phyloP scores from a whole-genome alignment of 73 alveolate species.

The Uronychia setigera region DNA sequence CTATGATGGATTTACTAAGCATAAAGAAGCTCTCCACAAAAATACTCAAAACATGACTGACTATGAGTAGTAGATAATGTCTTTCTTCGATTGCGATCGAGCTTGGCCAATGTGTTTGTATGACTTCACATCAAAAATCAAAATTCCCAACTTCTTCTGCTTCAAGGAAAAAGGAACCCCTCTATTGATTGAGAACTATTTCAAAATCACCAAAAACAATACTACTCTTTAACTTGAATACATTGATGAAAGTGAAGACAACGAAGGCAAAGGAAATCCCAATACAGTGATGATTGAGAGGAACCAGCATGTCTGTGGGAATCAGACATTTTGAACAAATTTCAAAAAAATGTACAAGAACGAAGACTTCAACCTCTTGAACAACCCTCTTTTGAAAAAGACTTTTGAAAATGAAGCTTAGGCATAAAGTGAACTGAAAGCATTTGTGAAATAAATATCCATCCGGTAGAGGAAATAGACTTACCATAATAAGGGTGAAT shows the following conservation, averaged over 20 bases:
- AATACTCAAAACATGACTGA: background rate
- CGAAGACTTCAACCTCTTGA: background rate
- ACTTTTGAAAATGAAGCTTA: background rate
- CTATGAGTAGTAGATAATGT: background rate
- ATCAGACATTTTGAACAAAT: background rate
- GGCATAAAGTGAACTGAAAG: background rate
- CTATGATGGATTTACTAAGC: constrained; percentile 4
- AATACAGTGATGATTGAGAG: background rate
- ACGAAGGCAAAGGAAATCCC: background rate
- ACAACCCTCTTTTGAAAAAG: background rate
- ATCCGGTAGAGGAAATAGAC: too few species aligned
- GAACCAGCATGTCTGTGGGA: background rate
- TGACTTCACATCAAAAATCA: constrained; percentile 43
- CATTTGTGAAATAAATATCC: background rate
- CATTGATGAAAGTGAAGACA: background rate
- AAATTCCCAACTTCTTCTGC: constrained; percentile 23
- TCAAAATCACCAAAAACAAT: background rate
- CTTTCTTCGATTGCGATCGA: constrained; percentile 22
- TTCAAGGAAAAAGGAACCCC: constrained; percentile 3
- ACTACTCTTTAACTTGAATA: background rate
- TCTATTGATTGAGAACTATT: background rate
- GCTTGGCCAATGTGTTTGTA: constrained; percentile 49
- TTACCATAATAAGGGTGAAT: too few species aligned
- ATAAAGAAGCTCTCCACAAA: background rate
- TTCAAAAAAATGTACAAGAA: background rate